Evolutionary conservation across 768 basidiomycete species (phyloP).

Genomic region (Mycena galericulata): DNA sequence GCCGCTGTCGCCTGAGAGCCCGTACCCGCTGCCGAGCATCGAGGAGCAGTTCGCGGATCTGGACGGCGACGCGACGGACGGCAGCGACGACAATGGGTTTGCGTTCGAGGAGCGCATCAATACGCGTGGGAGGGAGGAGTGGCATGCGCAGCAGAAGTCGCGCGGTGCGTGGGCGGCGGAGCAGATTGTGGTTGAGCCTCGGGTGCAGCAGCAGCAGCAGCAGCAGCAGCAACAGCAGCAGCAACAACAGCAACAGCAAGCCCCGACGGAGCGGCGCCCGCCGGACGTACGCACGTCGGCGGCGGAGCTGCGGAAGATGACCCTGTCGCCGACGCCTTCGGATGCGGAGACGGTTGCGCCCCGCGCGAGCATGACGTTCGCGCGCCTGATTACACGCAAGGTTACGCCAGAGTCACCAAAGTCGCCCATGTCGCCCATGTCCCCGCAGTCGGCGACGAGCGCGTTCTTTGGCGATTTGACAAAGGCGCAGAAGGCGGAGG

Average conservation of each 20-base stretch:
- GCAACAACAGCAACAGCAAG: background rate
- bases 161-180: no score
- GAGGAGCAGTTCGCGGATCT: slow-evolving; percentile 25
- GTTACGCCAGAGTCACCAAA: slow-evolving; percentile 23
- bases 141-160: no score
- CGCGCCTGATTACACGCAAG: slow-evolving; percentile 42
- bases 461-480: slow-evolving; percentile 50
- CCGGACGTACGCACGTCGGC: no score
- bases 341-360: slow-evolving; percentile 33
- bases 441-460: slow-evolving; percentile 26
- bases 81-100: background rate
- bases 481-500: slow-evolving; percentile 57
- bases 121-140: no score
- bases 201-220: background rate
- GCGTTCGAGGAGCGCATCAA: background rate
- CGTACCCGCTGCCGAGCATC: slow-evolving; percentile 23
- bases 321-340: slow-evolving; percentile 33
- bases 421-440: slow-evolving; percentile 22
- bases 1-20: slow-evolving; percentile 23
- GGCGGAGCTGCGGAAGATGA: slow-evolving; percentile 6
- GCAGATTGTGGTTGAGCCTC: background rate
- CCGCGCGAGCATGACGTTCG: slow-evolving; percentile 28
- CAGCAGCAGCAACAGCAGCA: background rate
- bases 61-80: slow-evolving; percentile 7
- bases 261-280: no score